A percentile compares a stretch with the other conserved stretches of the same genome.
Conservation (phyloP, 1,284 basidiomycete genomes). For the Dichomitus squalens region DNA sequence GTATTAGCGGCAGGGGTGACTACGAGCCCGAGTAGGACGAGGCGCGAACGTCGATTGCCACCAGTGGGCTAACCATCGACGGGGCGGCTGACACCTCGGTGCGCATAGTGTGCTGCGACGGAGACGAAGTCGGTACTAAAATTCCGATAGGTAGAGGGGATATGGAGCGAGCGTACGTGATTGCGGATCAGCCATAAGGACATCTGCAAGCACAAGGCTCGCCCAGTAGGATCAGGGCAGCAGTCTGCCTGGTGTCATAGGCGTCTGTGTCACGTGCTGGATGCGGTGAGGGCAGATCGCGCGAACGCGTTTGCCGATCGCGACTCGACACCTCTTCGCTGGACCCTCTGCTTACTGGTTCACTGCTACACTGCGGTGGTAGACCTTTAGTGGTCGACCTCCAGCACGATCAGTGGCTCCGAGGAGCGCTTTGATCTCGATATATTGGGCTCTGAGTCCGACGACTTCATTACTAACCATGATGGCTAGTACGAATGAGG, state of each 20-base stretch:
- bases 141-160: too few species aligned
- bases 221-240: too few species aligned
- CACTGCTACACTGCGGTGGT: too few species aligned
- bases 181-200: too few species aligned
- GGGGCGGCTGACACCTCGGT: not conserved
- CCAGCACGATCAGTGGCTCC: constrained; percentile 53
- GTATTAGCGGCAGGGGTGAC: too few species aligned
- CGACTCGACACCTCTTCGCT: constrained; percentile 5
- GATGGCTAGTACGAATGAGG: constrained; percentile 50
- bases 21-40: not conserved
- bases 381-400: too few species aligned
- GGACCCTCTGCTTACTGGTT: too few species aligned
- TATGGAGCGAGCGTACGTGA: too few species aligned
- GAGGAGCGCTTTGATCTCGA: constrained; percentile 71
- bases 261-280: constrained; percentile 11
- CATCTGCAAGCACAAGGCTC: too few species aligned
- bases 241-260: too few species aligned
- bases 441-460: constrained; percentile 61
- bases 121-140: too few species aligned
- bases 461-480: constrained; percentile 62
- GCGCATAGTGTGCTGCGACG: too few species aligned
- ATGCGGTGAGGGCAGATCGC: constrained; percentile 11
- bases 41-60: constrained; percentile 9
- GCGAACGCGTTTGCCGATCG: constrained; percentile 11
- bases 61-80: constrained; percentile 3